These are phyloP conservation scores for Ophiostoma ulmi DNA, from an alignment of 2,329 filamentous ascomycete species.

Conservation along the genomic window DNA sequence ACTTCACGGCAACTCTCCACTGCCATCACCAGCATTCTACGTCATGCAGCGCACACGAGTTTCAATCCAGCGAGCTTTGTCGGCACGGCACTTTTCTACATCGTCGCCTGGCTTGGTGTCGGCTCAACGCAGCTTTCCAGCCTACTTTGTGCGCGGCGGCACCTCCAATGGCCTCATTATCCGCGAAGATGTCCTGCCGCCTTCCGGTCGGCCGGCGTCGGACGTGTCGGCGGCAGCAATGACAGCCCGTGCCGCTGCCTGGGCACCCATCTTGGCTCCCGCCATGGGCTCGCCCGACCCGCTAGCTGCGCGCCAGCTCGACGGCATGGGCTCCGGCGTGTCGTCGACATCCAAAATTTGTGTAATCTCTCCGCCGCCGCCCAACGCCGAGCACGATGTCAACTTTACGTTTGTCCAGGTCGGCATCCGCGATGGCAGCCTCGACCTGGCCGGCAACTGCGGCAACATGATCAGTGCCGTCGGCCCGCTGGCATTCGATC, in stretches of 20 bases:
- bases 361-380: constrained; percentile 48
- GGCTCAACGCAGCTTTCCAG: constrained; percentile 29
- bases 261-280: constrained; percentile 29
- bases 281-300: constrained; percentile 62
- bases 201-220: neutral
- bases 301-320: constrained; percentile 60
- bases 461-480: constrained; percentile 68
- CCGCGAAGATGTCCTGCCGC: constrained; percentile 28
- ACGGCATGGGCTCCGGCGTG: constrained; percentile 65
- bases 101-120: neutral
- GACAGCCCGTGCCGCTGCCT: constrained; percentile 24
- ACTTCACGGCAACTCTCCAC: neutral
- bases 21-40: neutral
- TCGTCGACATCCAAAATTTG: constrained; percentile 68
- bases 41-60: neutral
- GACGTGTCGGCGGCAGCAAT: neutral
- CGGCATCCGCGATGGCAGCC: constrained; percentile 54
- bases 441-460: constrained; percentile 67
- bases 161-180: constrained; percentile 34
- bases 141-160: constrained; percentile 33
- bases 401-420: constrained; percentile 69
- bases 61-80: neutral
- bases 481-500: constrained; percentile 60
- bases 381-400: constrained; percentile 42
- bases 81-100: neutral